A percentile compares a stretch with the other conserved stretches of the same genome.
These are phyloP conservation scores for Citrus maxima DNA, from an alignment of 345 rosid species.

Conservation along the genomic window DNA sequence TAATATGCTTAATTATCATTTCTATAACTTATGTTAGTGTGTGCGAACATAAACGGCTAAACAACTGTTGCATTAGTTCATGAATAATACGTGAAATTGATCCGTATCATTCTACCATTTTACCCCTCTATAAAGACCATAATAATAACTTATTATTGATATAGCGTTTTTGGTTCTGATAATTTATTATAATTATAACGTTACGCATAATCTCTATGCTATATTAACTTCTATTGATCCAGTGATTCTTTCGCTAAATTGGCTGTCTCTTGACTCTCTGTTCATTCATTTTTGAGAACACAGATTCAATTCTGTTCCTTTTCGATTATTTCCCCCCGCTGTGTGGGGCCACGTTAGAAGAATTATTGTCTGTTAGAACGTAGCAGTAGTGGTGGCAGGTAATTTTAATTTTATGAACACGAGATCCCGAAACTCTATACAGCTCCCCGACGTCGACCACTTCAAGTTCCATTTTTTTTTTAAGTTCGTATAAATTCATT, in stretches of 20 bases:
- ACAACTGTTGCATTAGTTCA: too few relatives aligned
- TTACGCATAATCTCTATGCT: too few relatives aligned
- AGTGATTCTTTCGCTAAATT: too few relatives aligned
- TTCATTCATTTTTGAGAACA: neutral
- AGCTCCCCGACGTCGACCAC: neutral
- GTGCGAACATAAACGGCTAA: too few relatives aligned
- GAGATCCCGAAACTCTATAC: constrained; percentile 56
- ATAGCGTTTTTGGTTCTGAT: too few relatives aligned
- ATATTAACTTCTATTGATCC: too few relatives aligned
- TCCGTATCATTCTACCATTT: neutral
- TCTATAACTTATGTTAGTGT: too few relatives aligned
- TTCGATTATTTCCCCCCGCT: neutral
- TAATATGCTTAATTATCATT: too few relatives aligned
- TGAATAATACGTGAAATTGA: neutral
- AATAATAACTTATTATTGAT: too few relatives aligned
- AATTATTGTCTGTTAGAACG: constrained; percentile 27
- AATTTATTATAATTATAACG: too few relatives aligned
- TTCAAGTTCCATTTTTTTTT: neutral
- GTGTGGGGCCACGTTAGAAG: neutral
- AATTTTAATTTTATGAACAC: constrained; percentile 64
- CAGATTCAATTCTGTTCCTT: too few relatives aligned
- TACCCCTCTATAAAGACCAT: neutral
- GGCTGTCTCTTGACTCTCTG: neutral
- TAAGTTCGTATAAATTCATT: neutral
- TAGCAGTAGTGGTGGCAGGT: constrained; percentile 28